Evolutionary conservation across 352 stramenopile species (phyloP).

Genomic region (Globisporangium apiculatum): DNA sequence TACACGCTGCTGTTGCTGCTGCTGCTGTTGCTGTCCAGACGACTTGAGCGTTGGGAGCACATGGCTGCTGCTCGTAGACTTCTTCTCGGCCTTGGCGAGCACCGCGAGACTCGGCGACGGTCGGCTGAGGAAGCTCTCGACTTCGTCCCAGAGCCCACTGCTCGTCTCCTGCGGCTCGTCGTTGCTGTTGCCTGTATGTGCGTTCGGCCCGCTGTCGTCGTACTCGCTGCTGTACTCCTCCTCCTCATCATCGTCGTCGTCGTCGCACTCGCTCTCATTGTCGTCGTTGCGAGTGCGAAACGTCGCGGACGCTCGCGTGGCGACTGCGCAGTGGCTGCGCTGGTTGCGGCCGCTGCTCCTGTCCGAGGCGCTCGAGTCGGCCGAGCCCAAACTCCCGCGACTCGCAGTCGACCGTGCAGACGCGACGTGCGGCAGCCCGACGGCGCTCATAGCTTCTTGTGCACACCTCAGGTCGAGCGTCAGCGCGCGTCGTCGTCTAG

Average conservation of each 20-base stretch:
- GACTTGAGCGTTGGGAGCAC: conserved; percentile 35
- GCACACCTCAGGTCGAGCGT: not conserved
- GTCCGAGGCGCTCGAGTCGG: conserved; percentile 29
- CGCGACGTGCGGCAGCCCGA: conserved; percentile 46
- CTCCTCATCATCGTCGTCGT: not conserved
- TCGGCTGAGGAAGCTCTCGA: conserved; percentile 71
- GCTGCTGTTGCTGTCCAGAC: too few species aligned
- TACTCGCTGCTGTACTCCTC: conserved; percentile 12
- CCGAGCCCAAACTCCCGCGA: conserved; percentile 35
- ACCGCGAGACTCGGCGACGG: conserved; percentile 48
- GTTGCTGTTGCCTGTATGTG: conserved; percentile 11
- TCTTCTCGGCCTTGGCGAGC: conserved; percentile 28
- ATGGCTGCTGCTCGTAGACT: conserved; percentile 10
- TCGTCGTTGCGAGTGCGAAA: not conserved
- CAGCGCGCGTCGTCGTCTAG: not conserved
- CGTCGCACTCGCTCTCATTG: not conserved
- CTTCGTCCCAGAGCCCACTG: conserved; percentile 50
- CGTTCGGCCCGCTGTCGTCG: conserved; percentile 11
- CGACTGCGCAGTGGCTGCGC: conserved; percentile 7
- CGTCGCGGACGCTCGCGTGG: not conserved
- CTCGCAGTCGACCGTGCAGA: conserved; percentile 37
- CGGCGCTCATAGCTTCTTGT: conserved; percentile 14
- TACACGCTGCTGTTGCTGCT: conserved; percentile 10
- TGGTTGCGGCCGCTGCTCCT: conserved; percentile 24
- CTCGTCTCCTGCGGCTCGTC: conserved; percentile 42